These are phyloP conservation scores for Saccharomycopsis selenospora DNA, from an alignment of 805 yeast genomes.

Conservation along the genomic window DNA sequence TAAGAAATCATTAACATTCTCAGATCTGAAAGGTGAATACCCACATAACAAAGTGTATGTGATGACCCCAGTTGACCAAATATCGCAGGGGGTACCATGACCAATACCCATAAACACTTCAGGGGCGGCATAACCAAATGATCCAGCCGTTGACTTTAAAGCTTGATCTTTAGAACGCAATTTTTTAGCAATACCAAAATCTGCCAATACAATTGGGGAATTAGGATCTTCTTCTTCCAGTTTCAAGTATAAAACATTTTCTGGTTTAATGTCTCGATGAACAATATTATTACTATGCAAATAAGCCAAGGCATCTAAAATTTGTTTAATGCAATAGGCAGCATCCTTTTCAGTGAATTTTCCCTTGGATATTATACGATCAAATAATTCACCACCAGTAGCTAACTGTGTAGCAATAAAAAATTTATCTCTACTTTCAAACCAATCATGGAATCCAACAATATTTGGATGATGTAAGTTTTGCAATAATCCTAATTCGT, in stretches of 20 bases:
- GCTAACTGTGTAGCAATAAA: slow-evolving; percentile 92
- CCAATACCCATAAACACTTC: slow-evolving; percentile 78
- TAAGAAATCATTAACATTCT: slow-evolving; percentile 71
- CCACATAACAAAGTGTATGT: slow-evolving; percentile 88
- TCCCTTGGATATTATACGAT: slow-evolving; percentile 73
- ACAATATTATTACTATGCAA: slow-evolving; percentile 73
- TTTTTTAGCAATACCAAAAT: slow-evolving; percentile 90
- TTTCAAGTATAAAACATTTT: slow-evolving; percentile 73
- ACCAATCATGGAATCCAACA: slow-evolving; percentile 88
- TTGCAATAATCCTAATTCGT: slow-evolving; percentile 66
- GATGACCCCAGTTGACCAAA: slow-evolving; percentile 93
- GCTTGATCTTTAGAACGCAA: slow-evolving; percentile 52
- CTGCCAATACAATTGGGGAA: slow-evolving; percentile 81
- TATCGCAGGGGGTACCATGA: slow-evolving; percentile 92
- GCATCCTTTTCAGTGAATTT: slow-evolving; percentile 88
- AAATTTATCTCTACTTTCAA: slow-evolving; percentile 85
- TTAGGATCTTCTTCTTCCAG: slow-evolving; percentile 38
- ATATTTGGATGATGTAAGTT: slow-evolving; percentile 75
- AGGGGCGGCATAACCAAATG: slow-evolving; percentile 96
- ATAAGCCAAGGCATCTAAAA: slow-evolving; percentile 71
- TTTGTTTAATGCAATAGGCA: slow-evolving; percentile 61
- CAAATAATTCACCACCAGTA: slow-evolving; percentile 93
- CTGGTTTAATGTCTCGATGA: slow-evolving; percentile 93
- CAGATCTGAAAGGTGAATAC: slow-evolving; percentile 85
- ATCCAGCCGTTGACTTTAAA: slow-evolving; percentile 73